Evolutionary conservation across 805 yeast genomes (phyloP).

Genomic region (Ogataea paraovalis): DNA sequence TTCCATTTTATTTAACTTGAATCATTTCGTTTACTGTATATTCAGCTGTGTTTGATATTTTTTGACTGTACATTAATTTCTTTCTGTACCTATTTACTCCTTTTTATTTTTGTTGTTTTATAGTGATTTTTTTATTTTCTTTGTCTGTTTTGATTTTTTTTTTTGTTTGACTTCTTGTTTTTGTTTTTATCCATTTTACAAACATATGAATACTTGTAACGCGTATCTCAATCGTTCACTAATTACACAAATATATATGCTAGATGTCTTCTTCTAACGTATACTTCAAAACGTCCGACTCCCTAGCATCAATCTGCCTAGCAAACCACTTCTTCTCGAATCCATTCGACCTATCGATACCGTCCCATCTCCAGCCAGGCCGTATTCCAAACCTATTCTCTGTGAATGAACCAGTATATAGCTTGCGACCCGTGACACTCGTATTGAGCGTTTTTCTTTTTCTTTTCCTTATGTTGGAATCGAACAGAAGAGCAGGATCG

Average conservation of each 20-base stretch:
- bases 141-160: neutral
- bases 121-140: neutral
- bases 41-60: neutral
- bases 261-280: conserved; percentile 39
- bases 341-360: conserved; percentile 85
- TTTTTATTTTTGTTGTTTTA: neutral
- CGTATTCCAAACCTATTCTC: conserved; percentile 69
- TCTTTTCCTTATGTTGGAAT: conserved; percentile 22
- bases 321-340: conserved; percentile 65
- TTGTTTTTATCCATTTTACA: neutral
- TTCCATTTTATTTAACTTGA: neutral
- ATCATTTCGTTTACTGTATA: neutral
- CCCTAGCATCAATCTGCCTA: conserved; percentile 34
- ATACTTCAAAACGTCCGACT: conserved; percentile 28
- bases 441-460: conserved; percentile 14
- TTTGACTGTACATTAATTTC: neutral
- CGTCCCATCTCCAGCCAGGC: conserved; percentile 91
- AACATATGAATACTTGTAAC: neutral
- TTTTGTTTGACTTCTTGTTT: neutral
- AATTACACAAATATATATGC: neutral
- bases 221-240: neutral
- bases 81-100: neutral
- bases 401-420: conserved; percentile 52
- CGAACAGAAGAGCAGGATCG: conserved; percentile 60
- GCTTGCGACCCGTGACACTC: conserved; percentile 45